Conservation (phyloP, 306 rosid species). For the Luffa aegyptiaca region DNA sequence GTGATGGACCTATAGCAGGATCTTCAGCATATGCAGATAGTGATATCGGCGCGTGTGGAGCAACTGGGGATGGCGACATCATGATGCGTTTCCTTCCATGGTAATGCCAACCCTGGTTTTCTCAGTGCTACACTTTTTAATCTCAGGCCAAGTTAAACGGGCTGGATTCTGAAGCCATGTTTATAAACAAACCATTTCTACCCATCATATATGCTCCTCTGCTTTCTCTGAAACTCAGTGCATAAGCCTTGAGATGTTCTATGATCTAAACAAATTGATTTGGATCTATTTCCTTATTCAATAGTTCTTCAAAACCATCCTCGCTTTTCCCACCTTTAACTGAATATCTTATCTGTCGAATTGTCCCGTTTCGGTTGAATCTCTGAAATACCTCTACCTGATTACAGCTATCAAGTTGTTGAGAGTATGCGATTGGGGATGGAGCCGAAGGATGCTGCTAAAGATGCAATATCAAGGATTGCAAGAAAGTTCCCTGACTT, state of each 20-base stretch:
- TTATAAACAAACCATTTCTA: not conserved
- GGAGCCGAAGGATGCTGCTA: conserved; percentile 72
- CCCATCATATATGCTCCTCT: not conserved
- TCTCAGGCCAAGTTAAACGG: not conserved
- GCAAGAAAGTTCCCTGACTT: conserved; percentile 63
- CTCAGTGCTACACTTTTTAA: not conserved
- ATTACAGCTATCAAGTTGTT: conserved; percentile 86
- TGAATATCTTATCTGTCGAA: not conserved
- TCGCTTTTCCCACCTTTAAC: not conserved
- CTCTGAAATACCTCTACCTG: not conserved
- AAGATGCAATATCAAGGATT: conserved; percentile 69
- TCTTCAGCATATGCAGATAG: conserved; percentile 73
- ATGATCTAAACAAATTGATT: not conserved
- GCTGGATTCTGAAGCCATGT: not conserved
- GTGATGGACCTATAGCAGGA: conserved; percentile 87
- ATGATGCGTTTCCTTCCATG: conserved; percentile 97
- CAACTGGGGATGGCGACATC: conserved; percentile 88
- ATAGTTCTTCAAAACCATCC: not conserved
- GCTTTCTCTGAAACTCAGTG: not conserved
- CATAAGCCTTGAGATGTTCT: not conserved
- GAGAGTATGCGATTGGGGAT: conserved; percentile 93
- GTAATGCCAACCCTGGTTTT: conserved; percentile 20
- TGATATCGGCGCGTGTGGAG: conserved; percentile 89
- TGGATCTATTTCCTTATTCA: not conserved
- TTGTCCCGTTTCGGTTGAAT: not conserved